A percentile compares a stretch with the other conserved stretches of the same genome.
Conservation (phyloP, 345 rosid species). For the Bruguiera sexangula region DNA sequence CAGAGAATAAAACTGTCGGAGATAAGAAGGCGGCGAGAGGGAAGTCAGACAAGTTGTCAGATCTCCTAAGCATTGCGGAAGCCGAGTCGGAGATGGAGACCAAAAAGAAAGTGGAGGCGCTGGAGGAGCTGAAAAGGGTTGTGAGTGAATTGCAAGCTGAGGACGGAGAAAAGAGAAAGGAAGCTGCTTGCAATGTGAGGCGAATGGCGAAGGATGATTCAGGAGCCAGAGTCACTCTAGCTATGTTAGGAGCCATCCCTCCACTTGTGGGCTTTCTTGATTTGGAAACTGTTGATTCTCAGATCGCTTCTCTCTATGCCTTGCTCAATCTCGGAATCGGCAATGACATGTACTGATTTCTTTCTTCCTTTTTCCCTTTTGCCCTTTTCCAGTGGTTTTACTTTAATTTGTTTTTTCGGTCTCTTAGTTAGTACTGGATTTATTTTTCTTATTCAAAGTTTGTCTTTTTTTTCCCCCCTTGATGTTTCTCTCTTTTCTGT, state of each 20-base stretch:
- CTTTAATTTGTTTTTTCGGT: background rate
- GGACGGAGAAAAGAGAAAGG: conserved; percentile 28
- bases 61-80: conserved; percentile 77
- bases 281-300: conserved; percentile 40
- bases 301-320: conserved; percentile 76
- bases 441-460: background rate
- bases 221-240: conserved; percentile 63
- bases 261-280: conserved; percentile 90
- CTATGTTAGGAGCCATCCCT: conserved; percentile 94
- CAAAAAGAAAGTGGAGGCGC: conserved; percentile 61
- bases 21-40: conserved; percentile 1
- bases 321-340: conserved; percentile 92
- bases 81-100: conserved; percentile 62
- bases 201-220: conserved; percentile 70
- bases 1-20: background rate
- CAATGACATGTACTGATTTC: conserved; percentile 51
- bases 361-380: background rate
- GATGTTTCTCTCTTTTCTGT: too few relatives aligned
- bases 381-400: background rate
- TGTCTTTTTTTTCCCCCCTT: background rate
- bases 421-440: background rate
- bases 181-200: conserved; percentile 64
- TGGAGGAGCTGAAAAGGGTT: conserved; percentile 60
- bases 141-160: conserved; percentile 59
- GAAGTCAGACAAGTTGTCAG: conserved; percentile 72